A percentile compares a stretch with the other conserved stretches of the same genome.
phyloP scores from a whole-genome alignment of 2,329 filamentous ascomycete species.

The Dactylonectria macrodidyma region DNA sequence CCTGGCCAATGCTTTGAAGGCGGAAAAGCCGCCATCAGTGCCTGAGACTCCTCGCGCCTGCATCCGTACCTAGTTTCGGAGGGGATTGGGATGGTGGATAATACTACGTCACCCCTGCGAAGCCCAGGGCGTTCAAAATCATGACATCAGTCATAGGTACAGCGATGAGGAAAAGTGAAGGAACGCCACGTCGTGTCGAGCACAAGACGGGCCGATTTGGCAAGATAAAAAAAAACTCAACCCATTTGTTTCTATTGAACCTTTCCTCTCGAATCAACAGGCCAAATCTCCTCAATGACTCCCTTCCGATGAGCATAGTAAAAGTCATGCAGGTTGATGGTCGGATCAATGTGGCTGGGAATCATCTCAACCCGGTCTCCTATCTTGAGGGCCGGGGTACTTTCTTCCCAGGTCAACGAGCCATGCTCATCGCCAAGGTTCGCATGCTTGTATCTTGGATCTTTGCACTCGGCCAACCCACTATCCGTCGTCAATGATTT shows the following conservation, averaged over 20 bases:
- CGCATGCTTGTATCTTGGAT: constrained; percentile 22
- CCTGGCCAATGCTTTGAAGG: no score
- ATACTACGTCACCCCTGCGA: no score
- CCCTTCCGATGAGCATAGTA: constrained; percentile 38
- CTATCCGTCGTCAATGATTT: constrained; percentile 40
- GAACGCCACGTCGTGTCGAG: no score
- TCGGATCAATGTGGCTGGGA: constrained; percentile 41
- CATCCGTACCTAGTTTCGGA: no score
- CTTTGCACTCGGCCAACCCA: constrained; percentile 37
- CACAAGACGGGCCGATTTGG: no score
- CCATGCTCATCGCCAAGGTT: constrained; percentile 39
- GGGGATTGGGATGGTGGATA: no score
- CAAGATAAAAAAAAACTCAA: no score
- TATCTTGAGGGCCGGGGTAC: constrained; percentile 14
- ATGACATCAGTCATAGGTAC: no score
- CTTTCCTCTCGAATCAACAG: constrained; percentile 37
- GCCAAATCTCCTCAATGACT: constrained; percentile 33
- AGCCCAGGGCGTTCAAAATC: no score
- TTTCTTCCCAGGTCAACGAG: constrained; percentile 31
- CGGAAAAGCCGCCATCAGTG: no score
- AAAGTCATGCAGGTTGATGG: constrained; percentile 39
- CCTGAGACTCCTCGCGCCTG: no score
- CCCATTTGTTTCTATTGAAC: constrained; percentile 27
- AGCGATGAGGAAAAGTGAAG: no score
- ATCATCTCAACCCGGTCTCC: constrained; percentile 39